These are phyloP conservation scores for Aspergillus niger DNA, from an alignment of 2,329 filamentous ascomycete species.

Conservation along the genomic window DNA sequence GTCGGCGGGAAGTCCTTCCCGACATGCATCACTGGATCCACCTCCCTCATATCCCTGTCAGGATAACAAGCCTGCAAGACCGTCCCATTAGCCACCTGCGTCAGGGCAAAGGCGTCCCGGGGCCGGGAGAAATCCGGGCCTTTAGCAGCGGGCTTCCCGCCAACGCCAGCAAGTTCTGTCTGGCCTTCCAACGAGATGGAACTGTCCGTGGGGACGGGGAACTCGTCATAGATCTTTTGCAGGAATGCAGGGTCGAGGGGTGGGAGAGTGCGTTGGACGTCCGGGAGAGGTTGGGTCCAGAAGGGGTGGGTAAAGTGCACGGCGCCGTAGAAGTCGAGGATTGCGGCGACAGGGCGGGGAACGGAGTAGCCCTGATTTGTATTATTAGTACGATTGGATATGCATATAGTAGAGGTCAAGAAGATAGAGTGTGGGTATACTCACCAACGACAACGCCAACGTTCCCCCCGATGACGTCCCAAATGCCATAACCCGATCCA, in stretches of 20 bases:
- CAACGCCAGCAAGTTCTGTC: constrained; percentile 10
- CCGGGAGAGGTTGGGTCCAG: constrained; percentile 39
- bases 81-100: constrained; percentile 45
- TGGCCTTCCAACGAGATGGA: constrained; percentile 49
- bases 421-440: constrained; percentile 7
- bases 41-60: constrained; percentile 25
- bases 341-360: constrained; percentile 39
- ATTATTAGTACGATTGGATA: neutral
- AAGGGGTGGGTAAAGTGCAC: constrained; percentile 42
- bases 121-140: constrained; percentile 41
- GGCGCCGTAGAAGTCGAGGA: constrained; percentile 48
- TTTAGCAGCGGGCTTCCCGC: constrained; percentile 16
- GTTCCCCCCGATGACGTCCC: constrained; percentile 54
- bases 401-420: neutral
- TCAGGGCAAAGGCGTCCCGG: constrained; percentile 45
- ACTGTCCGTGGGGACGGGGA: constrained; percentile 41
- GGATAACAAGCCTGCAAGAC: constrained; percentile 39
- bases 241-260: constrained; percentile 34
- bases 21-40: constrained; percentile 42
- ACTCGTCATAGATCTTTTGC: constrained; percentile 38
- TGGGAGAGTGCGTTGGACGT: constrained; percentile 33
- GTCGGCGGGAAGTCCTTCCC: constrained; percentile 39
- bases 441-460: constrained; percentile 48
- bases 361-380: constrained; percentile 40
- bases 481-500: constrained; percentile 44